These are phyloP conservation scores for Globisporangium nodosum DNA, from an alignment of 352 stramenopile genomes.

Conservation along the genomic window DNA sequence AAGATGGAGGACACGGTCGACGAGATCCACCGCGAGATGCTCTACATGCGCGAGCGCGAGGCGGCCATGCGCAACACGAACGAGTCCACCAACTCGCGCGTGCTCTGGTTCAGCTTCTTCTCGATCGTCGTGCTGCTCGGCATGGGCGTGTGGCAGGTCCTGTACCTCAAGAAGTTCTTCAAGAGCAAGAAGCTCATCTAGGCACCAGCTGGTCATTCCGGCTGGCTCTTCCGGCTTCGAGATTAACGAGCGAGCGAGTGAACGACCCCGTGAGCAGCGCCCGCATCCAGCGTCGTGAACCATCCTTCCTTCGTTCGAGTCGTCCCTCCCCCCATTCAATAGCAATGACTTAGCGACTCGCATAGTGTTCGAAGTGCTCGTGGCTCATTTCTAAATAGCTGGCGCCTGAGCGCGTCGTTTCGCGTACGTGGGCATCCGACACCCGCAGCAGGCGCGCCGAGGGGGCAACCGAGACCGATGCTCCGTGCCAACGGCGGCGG, in stretches of 20 bases:
- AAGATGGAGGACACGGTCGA: conserved; percentile 89
- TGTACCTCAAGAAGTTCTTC: conserved; percentile 91
- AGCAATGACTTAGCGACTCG: too few relatives aligned
- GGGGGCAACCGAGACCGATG: not conserved
- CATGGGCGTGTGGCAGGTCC: conserved; percentile 85
- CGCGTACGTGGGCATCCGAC: not conserved
- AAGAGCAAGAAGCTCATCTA: conserved; percentile 92
- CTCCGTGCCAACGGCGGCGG: not conserved
- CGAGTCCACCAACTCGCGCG: conserved; percentile 85
- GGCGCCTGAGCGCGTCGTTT: too few relatives aligned
- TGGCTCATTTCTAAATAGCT: too few relatives aligned
- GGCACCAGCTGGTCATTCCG: not conserved
- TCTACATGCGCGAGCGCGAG: conserved; percentile 88
- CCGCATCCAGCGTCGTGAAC: too few relatives aligned
- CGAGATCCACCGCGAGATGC: conserved; percentile 87
- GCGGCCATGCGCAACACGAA: conserved; percentile 86
- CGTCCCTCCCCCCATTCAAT: too few relatives aligned
- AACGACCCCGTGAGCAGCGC: too few relatives aligned
- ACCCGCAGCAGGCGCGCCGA: not conserved
- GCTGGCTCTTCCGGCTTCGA: too few relatives aligned
- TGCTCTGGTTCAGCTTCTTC: conserved; percentile 89
- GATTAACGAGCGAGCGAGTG: too few relatives aligned
- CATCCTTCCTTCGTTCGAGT: too few relatives aligned
- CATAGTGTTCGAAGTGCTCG: too few relatives aligned
- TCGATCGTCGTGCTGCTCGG: conserved; percentile 81